Evolutionary conservation across 169 alveolate genomes (phyloP), one percentile per base, ranked within the genome.

Genomic region (Pseudocohnilembus persalinus): DNA sequence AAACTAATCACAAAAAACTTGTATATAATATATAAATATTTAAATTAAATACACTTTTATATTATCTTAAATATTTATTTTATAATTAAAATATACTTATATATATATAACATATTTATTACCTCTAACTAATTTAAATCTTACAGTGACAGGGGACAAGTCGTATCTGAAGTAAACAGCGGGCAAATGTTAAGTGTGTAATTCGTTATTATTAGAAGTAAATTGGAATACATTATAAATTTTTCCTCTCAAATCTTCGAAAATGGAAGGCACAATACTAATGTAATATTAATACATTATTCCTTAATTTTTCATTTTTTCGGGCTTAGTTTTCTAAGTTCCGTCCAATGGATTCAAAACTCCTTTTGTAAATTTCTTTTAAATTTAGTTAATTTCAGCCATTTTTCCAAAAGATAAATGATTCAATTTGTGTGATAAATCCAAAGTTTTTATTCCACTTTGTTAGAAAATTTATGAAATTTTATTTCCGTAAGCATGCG

Each of bases 321-420:
- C 77, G 32, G 81, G 78, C 49, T 81, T 85, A 31, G 74, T 81
- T 73, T 83, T 79, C 31, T 68, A 31, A 1, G 77, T 86, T 4
- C 93, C 92, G 83, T 93, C 97, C 80, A 94, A 72, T 31, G 97
- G 97, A 73, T 91, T 84, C 31, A 94, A 82, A 16, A 92, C 80
- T 1, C 90, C 92, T 74, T 93, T 86, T 31, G 86, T 76, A 81
- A 93, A 92, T 33, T 83, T 89, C 49, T 82, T 84, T 82, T 84
- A 73, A 4, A 94, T 94, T 31, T 76, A n/a, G 29, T 88, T 31
- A 27, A 95, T 76, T 84, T 94, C 94, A 77, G 82, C 87, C 73
- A 92, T 85, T 31, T 88, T 88, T 29, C 97, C 98, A 85, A 96
- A 93, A n/a, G 96, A 90, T 76, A 96, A 84, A 84, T 94, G 97